Evolutionary conservation across 2,329 filamentous ascomycete genomes (phyloP).

Genomic region (Zopfia rhizophila): DNA sequence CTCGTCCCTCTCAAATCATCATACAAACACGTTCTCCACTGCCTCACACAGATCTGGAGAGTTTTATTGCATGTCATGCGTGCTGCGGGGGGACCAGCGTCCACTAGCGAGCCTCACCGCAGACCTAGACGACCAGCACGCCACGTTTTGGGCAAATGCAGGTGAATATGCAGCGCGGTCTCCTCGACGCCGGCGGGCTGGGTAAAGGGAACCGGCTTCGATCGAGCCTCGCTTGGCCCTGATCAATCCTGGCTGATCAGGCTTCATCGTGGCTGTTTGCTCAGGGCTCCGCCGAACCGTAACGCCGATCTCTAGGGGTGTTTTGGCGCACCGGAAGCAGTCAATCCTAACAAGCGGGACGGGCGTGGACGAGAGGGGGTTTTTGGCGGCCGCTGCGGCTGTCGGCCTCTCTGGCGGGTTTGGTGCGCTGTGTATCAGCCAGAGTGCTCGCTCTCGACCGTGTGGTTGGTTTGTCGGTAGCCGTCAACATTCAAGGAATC

Average conservation of each 20-base stretch:
- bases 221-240: slow-evolving; percentile 15
- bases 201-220: slow-evolving; percentile 23
- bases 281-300: background rate
- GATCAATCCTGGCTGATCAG: slow-evolving; percentile 15
- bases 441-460: slow-evolving; percentile 22
- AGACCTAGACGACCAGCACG: slow-evolving; percentile 27
- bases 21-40: too few relatives aligned
- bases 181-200: slow-evolving; percentile 29
- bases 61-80: slow-evolving; percentile 32
- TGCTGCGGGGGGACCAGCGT: too few relatives aligned
- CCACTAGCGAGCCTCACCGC: too few relatives aligned
- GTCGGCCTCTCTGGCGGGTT: too few relatives aligned
- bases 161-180: slow-evolving; percentile 20
- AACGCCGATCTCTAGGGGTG: background rate
- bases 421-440: background rate
- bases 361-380: too few relatives aligned
- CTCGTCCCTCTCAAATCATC: too few relatives aligned
- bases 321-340: background rate
- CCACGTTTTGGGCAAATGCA: slow-evolving; percentile 31
- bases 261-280: slow-evolving; percentile 1
- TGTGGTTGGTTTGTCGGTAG: too few relatives aligned
- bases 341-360: slow-evolving; percentile 1
- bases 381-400: too few relatives aligned
- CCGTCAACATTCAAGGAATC: too few relatives aligned
- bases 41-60: too few relatives aligned